Evolutionary conservation across 2,329 filamentous ascomycete genomes (phyloP), one percentile per base, ranked within the genome.

Genomic region (Paecilomyces formosus): DNA sequence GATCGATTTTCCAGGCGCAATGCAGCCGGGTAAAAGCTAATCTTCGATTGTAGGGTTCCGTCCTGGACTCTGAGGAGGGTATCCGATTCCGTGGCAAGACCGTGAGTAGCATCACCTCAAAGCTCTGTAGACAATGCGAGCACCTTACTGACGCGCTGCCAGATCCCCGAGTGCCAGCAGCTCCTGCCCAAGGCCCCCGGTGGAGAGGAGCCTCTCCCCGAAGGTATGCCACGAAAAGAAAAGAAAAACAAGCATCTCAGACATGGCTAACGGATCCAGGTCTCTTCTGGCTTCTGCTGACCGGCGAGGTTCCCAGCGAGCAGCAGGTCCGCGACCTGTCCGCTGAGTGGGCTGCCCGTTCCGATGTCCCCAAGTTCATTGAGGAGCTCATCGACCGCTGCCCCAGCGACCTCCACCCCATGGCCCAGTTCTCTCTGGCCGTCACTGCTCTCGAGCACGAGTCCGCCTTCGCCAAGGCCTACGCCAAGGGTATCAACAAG

Each of bases 381-480:
- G 92, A 96, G 84, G 94, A 99, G 84, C 89, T 99, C 77, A 96
- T 99, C 81, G 94, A 99, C 87, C 92, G 94, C 84, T 97, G 93
- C 89, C 94, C 94, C 70, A 94, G 85, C 82, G 92, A 96, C 79
- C 90, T 99, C 69, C 94, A 99, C 87, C 94, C 94, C 78, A 99
- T 99, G 94, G 93, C 94, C 64, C 94, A 99, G 83, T 95, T 99
- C 85, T 97, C 94, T 61, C 83, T 99, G 72, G 94, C 94, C 72
- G 92, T 99, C 72, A 96, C 89, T 69, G 94, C 94, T 74, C 92
- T 99, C 74, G 94, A 99, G 87, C 92, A 96, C 81, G 93, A 95
- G 78, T 97, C 94, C 64, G 86, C 90, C 66, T 99, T 99, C 81
- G 88, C 94, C 78, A 96, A 97, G 85, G 94, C 94, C 72, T 99